Percentiles rank a stretch among this genome's conserved stretches.
These are phyloP conservation scores for Oryza glumipatula DNA, from an alignment of 176 grass and related monocot species.

Conservation along the genomic window DNA sequence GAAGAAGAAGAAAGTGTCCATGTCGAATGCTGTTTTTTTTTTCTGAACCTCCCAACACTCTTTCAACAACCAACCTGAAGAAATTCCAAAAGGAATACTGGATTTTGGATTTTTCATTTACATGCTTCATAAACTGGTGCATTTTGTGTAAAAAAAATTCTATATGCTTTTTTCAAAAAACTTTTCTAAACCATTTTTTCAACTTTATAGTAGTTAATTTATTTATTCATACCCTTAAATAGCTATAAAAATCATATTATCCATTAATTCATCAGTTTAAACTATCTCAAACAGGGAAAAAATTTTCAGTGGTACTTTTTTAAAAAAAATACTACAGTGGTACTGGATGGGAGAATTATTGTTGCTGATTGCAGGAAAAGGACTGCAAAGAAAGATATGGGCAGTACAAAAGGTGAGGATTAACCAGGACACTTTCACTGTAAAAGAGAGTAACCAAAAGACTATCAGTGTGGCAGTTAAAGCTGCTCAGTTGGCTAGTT, in stretches of 20 bases:
- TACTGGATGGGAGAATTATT: not conserved
- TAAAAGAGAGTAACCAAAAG: not conserved
- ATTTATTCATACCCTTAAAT: too few species aligned
- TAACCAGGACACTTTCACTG: conserved; percentile 30
- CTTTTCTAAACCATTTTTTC: too few species aligned
- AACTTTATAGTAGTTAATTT: too few species aligned
- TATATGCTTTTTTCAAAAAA: too few species aligned
- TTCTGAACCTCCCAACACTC: not conserved
- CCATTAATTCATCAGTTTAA: too few species aligned
- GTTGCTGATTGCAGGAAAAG: not conserved
- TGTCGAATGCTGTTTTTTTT: not conserved
- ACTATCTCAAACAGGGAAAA: too few species aligned
- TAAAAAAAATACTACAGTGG: too few species aligned
- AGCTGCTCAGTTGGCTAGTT: not conserved
- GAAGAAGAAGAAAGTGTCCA: not conserved
- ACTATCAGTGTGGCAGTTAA: not conserved
- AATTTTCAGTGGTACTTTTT: not conserved
- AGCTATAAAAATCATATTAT: too few species aligned
- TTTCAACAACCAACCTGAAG: not conserved
- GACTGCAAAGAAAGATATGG: conserved; percentile 14
- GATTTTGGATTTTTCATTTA: too few species aligned
- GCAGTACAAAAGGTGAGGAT: not conserved
- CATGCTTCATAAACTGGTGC: too few species aligned
- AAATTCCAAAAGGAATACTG: not conserved
- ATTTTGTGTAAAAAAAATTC: too few species aligned